phyloP scores from a whole-genome alignment of 495 filamentous ascomycete species.

The Penicillium lagena region DNA sequence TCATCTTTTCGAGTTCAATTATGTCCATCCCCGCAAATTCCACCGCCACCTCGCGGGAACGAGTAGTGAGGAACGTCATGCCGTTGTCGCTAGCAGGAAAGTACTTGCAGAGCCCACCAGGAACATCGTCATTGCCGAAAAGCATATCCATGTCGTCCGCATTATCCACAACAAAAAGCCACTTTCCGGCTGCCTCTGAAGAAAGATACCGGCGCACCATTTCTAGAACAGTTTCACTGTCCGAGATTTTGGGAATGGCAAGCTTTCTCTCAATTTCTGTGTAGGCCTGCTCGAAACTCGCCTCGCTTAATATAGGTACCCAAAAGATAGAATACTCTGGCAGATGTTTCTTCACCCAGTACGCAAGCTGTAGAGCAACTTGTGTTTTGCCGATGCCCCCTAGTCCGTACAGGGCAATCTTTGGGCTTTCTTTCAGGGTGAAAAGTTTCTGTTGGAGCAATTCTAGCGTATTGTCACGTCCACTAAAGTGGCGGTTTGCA shows the following conservation, averaged over 20 bases:
- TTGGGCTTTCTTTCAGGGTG: background rate
- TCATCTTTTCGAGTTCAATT: conserved; percentile 9
- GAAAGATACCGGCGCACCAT: too few species aligned
- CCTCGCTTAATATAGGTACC: background rate
- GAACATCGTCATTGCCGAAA: background rate
- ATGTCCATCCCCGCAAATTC: conserved; percentile 12
- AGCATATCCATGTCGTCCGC: conserved; percentile 16
- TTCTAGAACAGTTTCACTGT: too few species aligned
- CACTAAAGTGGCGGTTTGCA: conserved; percentile 1
- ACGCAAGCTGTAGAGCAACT: conserved; percentile 16
- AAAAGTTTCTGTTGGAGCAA: conserved; percentile 3
- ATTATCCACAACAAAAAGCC: conserved; percentile 25
- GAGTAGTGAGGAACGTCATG: conserved; percentile 21
- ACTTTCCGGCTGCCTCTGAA: conserved; percentile 9
- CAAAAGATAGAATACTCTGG: conserved; percentile 5
- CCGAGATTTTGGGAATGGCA: too few species aligned
- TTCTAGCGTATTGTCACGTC: conserved; percentile 1
- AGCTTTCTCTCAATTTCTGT: background rate
- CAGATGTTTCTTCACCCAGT: conserved; percentile 61
- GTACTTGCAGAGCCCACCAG: conserved; percentile 10
- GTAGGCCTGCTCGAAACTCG: conserved; percentile 1
- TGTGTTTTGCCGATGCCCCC: conserved; percentile 29
- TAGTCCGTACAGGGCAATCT: conserved; percentile 11
- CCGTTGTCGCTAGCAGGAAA: conserved; percentile 18
- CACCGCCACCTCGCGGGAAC: conserved; percentile 13